These are phyloP conservation scores for Candida boleticola DNA, from an alignment of 805 yeast species.

Conservation along the genomic window DNA sequence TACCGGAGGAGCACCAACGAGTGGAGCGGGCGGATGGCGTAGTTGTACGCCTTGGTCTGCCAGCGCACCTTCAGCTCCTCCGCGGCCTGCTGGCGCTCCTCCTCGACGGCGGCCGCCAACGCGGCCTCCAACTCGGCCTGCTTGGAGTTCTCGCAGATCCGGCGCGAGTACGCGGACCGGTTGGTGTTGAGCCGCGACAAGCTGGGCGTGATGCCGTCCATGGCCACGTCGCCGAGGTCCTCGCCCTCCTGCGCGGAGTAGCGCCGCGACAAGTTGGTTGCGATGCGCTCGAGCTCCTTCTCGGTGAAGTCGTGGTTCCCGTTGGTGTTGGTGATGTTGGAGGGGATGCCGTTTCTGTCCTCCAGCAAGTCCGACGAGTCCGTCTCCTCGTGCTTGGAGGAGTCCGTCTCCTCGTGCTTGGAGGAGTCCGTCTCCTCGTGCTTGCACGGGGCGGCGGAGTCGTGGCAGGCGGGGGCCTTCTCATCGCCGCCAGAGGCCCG, in stretches of 20 bases:
- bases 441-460: too few relatives aligned
- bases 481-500: too few relatives aligned
- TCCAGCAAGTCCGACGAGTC: too few relatives aligned
- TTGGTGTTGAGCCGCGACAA: slow-evolving; percentile 36
- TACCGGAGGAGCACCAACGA: slow-evolving; percentile 59
- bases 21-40: slow-evolving; percentile 57
- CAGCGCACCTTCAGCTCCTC: slow-evolving; percentile 12
- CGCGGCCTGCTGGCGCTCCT: slow-evolving; percentile 13
- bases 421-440: not conserved
- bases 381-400: not conserved
- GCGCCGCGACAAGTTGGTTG: slow-evolving; percentile 29
- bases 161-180: slow-evolving; percentile 28
- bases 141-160: slow-evolving; percentile 19
- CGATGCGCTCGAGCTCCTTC: slow-evolving; percentile 27
- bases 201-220: slow-evolving; percentile 41
- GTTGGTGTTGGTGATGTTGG: not conserved
- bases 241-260: not conserved
- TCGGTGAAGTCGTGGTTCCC: slow-evolving; percentile 9
- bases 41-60: slow-evolving; percentile 40
- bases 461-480: not conserved
- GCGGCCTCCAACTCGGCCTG: slow-evolving; percentile 3
- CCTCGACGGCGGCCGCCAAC: slow-evolving; percentile 11
- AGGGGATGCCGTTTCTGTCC: not conserved
- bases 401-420: not conserved
- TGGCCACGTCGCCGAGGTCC: slow-evolving; percentile 25